These are phyloP conservation scores for Blastobotrys chiropterorum DNA, from an alignment of 805 yeast genomes.

Conservation along the genomic window DNA sequence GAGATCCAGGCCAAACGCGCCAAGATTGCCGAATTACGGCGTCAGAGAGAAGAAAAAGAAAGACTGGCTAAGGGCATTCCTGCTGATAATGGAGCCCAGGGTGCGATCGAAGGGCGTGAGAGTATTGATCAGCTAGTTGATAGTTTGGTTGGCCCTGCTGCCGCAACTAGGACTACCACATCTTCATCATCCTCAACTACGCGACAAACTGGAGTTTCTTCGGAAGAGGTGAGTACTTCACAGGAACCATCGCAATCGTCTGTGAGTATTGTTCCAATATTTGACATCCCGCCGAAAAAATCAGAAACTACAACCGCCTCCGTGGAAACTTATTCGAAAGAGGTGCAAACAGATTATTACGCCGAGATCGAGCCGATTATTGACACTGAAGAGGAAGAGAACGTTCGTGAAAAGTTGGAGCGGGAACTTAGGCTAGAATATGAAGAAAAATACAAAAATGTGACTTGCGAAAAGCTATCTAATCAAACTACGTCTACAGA, in stretches of 20 bases:
- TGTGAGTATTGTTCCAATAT: conserved; percentile 4
- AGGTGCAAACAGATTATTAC: conserved; percentile 21
- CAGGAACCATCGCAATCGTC: neutral
- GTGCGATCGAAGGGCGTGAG: conserved; percentile 3
- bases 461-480: neutral
- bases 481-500: neutral
- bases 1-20: conserved; percentile 50
- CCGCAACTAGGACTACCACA: neutral
- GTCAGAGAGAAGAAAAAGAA: conserved; percentile 34
- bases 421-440: neutral
- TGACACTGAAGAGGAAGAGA: conserved; percentile 6
- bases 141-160: conserved; percentile 14
- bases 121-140: conserved; percentile 27
- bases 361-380: too few species aligned
- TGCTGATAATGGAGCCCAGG: conserved; percentile 1
- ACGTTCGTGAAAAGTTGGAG: neutral
- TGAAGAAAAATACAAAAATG: conserved; percentile 4
- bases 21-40: conserved; percentile 46
- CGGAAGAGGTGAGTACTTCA: neutral
- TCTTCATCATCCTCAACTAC: neutral
- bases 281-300: conserved; percentile 4
- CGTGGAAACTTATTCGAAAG: conserved; percentile 23
- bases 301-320: neutral
- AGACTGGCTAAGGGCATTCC: conserved; percentile 14
- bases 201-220: neutral